Evolutionary conservation across 2,329 filamentous ascomycete species (phyloP).

Genomic region (Stemphylium lycopersici): DNA sequence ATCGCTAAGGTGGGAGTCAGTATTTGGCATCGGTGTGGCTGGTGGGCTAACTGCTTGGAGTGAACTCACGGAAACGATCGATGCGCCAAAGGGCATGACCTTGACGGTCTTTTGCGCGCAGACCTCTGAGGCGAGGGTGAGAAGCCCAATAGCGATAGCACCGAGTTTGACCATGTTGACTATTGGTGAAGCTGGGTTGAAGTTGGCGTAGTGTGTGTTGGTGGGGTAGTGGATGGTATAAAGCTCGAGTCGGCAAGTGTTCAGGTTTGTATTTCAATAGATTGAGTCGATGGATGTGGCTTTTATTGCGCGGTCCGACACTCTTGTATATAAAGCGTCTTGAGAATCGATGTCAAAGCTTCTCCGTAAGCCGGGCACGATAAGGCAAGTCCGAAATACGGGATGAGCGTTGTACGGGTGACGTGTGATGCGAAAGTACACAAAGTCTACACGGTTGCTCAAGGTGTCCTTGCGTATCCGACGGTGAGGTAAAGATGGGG

Average conservation of each 20-base stretch:
- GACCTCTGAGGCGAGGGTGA: slow-evolving; percentile 24
- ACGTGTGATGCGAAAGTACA: background rate
- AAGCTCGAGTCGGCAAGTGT: background rate
- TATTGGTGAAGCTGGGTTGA: background rate
- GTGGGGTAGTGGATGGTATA: background rate
- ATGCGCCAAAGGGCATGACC: slow-evolving; percentile 47
- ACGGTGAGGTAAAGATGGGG: too few species aligned
- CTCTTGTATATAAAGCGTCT: too few species aligned
- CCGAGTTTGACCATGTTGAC: slow-evolving; percentile 31
- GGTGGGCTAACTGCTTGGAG: background rate
- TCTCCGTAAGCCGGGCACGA: too few species aligned
- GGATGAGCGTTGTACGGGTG: too few species aligned
- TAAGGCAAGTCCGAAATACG: too few species aligned
- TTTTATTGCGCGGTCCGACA: too few species aligned
- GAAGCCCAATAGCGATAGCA: slow-evolving; percentile 28
- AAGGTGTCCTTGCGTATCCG: too few species aligned
- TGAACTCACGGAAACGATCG: slow-evolving; percentile 39
- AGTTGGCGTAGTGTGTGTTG: background rate
- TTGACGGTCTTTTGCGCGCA: slow-evolving; percentile 34
- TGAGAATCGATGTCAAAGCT: too few species aligned
- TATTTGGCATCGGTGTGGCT: background rate
- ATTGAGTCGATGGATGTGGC: too few species aligned
- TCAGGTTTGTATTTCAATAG: too few species aligned
- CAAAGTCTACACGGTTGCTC: too few species aligned
- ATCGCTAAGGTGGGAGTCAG: slow-evolving; percentile 32